These are phyloP conservation scores for Auricularia cornea DNA, from an alignment of 768 basidiomycete genomes.

Conservation along the genomic window DNA sequence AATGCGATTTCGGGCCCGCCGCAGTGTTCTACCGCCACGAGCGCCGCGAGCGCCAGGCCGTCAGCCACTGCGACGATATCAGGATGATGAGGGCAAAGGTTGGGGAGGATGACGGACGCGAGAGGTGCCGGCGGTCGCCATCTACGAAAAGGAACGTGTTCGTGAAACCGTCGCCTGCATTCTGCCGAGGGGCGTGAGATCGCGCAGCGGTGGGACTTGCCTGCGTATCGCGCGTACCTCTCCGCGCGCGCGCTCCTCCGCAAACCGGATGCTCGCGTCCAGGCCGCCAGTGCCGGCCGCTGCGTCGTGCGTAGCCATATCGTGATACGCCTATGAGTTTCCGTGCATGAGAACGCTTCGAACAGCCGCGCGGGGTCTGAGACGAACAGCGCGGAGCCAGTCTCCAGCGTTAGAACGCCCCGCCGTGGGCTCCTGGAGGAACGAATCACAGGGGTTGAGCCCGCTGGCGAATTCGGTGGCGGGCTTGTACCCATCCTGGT, in stretches of 20 bases:
- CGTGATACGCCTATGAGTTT: slow-evolving; percentile 37
- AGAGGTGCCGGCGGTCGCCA: slow-evolving; percentile 38
- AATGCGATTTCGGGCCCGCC: slow-evolving; percentile 38
- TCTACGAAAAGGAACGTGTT: slow-evolving; percentile 36
- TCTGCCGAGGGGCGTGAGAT: too few relatives aligned
- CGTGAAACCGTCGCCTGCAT: slow-evolving; percentile 40
- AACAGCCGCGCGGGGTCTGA: neutral
- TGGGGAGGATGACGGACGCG: slow-evolving; percentile 25
- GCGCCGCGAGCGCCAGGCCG: slow-evolving; percentile 33
- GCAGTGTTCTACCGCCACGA: slow-evolving; percentile 31
- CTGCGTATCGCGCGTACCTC: neutral
- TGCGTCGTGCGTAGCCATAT: slow-evolving; percentile 39
- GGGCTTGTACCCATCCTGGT: too few relatives aligned
- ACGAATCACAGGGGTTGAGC: too few relatives aligned
- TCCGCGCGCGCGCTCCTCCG: neutral
- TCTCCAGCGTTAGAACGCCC: neutral
- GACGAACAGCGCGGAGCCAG: neutral
- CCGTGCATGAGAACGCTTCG: neutral
- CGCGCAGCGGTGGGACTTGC: neutral
- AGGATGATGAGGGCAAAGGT: too few relatives aligned
- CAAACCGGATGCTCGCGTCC: slow-evolving; percentile 42
- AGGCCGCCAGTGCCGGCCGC: slow-evolving; percentile 39
- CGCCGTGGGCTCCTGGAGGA: too few relatives aligned
- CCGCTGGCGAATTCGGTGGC: too few relatives aligned
- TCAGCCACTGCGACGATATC: slow-evolving; percentile 39